A percentile compares a stretch with the other conserved stretches of the same genome.
Evolutionary conservation across 2,329 filamentous ascomycete species (phyloP).

Genomic region (Colletotrichum tanaceti): DNA sequence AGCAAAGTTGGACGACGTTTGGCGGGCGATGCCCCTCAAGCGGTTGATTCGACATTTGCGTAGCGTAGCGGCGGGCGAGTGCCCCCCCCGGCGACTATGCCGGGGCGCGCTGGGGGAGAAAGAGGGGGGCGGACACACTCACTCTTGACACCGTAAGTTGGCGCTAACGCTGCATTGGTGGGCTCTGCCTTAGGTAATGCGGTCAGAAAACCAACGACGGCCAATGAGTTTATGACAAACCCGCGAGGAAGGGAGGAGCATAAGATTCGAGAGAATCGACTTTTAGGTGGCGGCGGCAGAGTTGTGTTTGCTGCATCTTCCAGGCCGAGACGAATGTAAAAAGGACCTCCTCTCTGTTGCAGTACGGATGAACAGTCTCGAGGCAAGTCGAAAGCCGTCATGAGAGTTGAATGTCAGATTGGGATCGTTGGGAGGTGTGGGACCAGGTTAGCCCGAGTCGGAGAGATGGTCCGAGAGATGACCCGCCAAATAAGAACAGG

Average conservation of each 20-base stretch:
- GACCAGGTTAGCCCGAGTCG: slow-evolving; percentile 21
- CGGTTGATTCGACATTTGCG: slow-evolving; percentile 26
- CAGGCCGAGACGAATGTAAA: background rate
- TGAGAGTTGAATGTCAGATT: background rate
- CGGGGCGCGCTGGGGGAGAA: background rate
- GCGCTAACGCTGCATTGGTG: background rate
- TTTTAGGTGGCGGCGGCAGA: background rate
- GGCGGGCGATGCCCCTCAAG: slow-evolving; percentile 12
- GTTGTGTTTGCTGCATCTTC: background rate
- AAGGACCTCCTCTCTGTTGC: background rate
- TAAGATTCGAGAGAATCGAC: background rate
- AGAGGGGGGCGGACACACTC: background rate
- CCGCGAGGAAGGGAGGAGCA: background rate
- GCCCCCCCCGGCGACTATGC: background rate
- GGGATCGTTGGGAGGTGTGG: background rate
- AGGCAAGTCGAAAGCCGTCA: background rate
- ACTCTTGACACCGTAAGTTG: background rate
- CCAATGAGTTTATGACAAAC: background rate
- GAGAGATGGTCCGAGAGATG: slow-evolving; percentile 32
- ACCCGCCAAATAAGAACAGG: slow-evolving; percentile 36
- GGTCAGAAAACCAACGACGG: background rate
- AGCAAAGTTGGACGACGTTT: background rate
- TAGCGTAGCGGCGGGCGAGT: slow-evolving; percentile 1
- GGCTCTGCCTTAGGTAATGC: slow-evolving; percentile 19
- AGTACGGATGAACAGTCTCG: background rate